Base-by-base conservation (phyloP, 352 stramenopile genomes). In the Peronosclerospora sorghi region DNA sequence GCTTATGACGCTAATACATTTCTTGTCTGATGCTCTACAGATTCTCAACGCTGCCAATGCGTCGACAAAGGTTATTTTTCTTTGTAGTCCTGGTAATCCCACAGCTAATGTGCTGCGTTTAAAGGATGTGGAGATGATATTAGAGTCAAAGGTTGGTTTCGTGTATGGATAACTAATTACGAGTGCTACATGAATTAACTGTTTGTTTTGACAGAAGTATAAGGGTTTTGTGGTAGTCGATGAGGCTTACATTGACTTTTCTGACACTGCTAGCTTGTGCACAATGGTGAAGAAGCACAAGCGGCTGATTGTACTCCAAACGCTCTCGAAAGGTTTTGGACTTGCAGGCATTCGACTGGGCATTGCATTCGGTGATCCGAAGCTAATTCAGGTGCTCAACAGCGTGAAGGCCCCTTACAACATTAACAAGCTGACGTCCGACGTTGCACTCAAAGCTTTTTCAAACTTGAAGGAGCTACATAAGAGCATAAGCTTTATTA, bases 361-460 rank as follows among this genome's bases (percentile, higher is more conserved):
- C 5, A 84, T 93, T 49, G 86, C 93, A 17, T 96, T 98, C 42
- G 95, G 80, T 26, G 60, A 91, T 51, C 58, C 83, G 5, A 79
- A 85, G 44, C 71, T 98, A 7, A 97, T 99, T 58, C 84, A 97
- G 69, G 80, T 98, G 27, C 90, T 99, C 48, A 98, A 98, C 70
- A 98, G 98, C 56, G 90, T 98, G 46, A 99, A 99, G 67, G 95
- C 95, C n/a, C 95, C 95, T 12, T 99, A 99, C 77, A 98, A 98
- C 73, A 94, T 99, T 45, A 98, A 96, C 80, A 96, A 95, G 51
- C 66, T 99, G 21, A 97, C 94, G 4, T 79, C 86, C 34, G 85
- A 90, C 51, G 75, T 90, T 30, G 75, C 73, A 2, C 62, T 69
- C 14, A 72, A 90, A 32, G 75, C 78, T 5, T 67, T 93, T 19